Evolutionary conservation across 2,329 filamentous ascomycete species (phyloP).

Genomic region (Trichoderma lentiforme): DNA sequence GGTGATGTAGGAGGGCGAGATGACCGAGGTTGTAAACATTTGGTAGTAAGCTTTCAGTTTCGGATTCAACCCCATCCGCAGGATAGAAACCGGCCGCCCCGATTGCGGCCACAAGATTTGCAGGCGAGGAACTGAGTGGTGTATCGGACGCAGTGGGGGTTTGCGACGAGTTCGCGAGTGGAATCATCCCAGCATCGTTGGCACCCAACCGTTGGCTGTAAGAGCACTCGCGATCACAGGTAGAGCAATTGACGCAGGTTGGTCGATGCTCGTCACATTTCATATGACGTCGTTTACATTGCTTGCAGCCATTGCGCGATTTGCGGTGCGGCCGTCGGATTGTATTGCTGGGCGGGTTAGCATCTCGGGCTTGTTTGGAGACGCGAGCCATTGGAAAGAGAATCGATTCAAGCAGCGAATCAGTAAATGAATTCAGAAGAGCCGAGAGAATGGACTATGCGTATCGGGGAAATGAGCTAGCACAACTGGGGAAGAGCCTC

Average conservation of each 20-base stretch:
- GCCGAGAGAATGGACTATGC: neutral
- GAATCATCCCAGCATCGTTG: neutral
- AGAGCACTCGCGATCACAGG: neutral
- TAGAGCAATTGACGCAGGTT: neutral
- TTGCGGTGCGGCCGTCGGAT: neutral
- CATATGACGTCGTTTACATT: neutral
- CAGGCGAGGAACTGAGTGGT: neutral
- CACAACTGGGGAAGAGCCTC: neutral
- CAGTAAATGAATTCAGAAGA: neutral
- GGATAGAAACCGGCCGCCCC: neutral
- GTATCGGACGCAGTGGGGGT: neutral
- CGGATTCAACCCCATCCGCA: neutral
- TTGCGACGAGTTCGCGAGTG: neutral
- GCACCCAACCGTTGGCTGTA: neutral
- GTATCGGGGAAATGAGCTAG: neutral
- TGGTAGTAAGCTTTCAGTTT: neutral
- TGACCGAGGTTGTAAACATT: neutral
- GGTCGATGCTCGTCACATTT: neutral
- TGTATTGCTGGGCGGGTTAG: neutral
- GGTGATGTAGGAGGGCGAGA: neutral
- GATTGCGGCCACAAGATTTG: neutral
- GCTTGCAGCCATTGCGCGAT: neutral
- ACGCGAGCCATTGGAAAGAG: neutral
- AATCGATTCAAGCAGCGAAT: neutral
- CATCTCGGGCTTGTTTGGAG: neutral